Base-by-base conservation (phyloP, 345 rosid species). In the Dipteronia sinensis region DNA sequence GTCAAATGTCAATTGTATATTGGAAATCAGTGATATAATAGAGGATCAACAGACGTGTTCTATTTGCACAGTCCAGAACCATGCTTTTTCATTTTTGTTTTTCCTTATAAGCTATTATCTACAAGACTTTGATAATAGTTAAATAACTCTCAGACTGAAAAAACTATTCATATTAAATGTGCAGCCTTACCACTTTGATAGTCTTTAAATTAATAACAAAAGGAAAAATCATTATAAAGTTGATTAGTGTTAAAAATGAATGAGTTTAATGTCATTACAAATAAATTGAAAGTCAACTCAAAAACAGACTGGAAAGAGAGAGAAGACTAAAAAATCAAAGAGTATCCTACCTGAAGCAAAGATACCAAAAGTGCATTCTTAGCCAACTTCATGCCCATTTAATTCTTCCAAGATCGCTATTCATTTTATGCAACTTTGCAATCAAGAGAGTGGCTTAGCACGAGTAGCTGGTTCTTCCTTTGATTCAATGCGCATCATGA, bases 401-500 rank as follows among this genome's bases (percentile, higher is more conserved):
- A 22, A 34, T n/a, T 27, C 72, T 76, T 53, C 73, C 79, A 61
- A 44, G 76, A 38, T 77, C 44, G 63, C 62, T 75, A 25, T 73
- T 72, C 62, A 61, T 71, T 73, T 47, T 47, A 65, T 61, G 65
- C 51, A 53, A 47, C 34, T 75, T 17, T 69, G 19, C 0, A 47
- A 55, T 91, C 85, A 93, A 42, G 88, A 80, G 72, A 89, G 61
- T 34, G 86, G 79, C 79, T 86, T 92, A 51, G 97, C 96, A 0
- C 97, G 95, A 51, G 91, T 84, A 73, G 79, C 87, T 11, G 84
- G 78, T 83, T 91, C 92, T 81, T 95, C 98, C 15, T 85, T 83
- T 1, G 92, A 90, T 77, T 95, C 99, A 3, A 95, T 5, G 12
- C 55, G 72, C 27, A 92, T 88, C 88, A 93, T 91, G 83, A 93